Evolutionary conservation across 2,329 filamentous ascomycete genomes (phyloP).

Genomic region (Tolypocladium pustulatum): DNA sequence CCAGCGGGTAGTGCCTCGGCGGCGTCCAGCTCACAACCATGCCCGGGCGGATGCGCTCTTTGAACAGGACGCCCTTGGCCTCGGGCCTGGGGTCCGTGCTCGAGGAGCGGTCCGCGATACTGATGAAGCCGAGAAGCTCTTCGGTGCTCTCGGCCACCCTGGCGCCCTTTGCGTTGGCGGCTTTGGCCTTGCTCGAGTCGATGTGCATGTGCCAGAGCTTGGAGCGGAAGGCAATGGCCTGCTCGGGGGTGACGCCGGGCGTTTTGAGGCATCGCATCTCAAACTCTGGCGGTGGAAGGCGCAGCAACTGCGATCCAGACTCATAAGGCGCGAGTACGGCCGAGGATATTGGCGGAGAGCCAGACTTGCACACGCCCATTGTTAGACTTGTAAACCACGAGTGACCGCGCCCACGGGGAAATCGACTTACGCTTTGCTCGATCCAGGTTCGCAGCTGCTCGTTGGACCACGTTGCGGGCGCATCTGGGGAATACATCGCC

Average conservation of each 20-base stretch:
- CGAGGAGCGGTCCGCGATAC: conserved; percentile 4
- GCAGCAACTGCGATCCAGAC: conserved; percentile 29
- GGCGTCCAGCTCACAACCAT: conserved; percentile 27
- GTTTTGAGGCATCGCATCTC: conserved; percentile 28
- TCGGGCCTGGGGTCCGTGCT: conserved; percentile 19
- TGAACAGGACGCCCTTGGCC: conserved; percentile 19
- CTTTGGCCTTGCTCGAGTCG: conserved; percentile 19
- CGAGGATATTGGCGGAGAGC: conserved; percentile 21
- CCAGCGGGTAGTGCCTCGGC: conserved; percentile 4
- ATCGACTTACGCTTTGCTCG: conserved; percentile 22
- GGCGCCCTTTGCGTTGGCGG: neutral
- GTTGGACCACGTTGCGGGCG: conserved; percentile 29
- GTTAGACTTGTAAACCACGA: neutral
- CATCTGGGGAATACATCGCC: conserved; percentile 12
- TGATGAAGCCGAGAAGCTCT: neutral
- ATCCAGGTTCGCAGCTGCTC: conserved; percentile 28
- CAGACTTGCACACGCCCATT: conserved; percentile 16
- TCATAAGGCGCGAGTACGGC: conserved; percentile 27
- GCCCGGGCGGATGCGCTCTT: conserved; percentile 28
- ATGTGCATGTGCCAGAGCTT: conserved; percentile 33
- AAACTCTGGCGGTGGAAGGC: conserved; percentile 27
- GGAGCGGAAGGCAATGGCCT: conserved; percentile 28
- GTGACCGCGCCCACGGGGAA: conserved; percentile 6
- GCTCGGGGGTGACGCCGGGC: conserved; percentile 20
- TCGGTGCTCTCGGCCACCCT: neutral